Evolutionary conservation across 352 stramenopile species (phyloP), one percentile per base, ranked within the genome.

Genomic region (Globisporangium radiosum): DNA sequence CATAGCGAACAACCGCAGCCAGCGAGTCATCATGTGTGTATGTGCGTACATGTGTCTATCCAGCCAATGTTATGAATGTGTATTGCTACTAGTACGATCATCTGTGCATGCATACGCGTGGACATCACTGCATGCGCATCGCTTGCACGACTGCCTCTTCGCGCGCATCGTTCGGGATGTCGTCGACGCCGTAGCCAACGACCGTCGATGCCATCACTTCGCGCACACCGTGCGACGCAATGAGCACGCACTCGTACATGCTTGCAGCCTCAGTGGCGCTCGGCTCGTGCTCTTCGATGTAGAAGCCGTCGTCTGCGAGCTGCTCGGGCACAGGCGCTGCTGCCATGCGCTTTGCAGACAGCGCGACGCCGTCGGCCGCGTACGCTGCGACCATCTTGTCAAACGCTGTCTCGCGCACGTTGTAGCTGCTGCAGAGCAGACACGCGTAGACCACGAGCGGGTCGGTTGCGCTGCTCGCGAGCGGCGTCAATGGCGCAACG

Each of bases 391-490:
- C 50, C 53, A 94, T 70, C 33, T 78, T 80, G 37, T 90, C 84
- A 39, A 70, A 72, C 8, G 72, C 71, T 42, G 74, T 60, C 57
- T 94, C 85, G 7, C 85, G 80, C 4, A 92, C 76, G 50, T 94
- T 91, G 61, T 65, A 70, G 50, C 80, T 92, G 19, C 63, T 73
- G 53, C 85, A 94, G 5, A 94, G 54, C 57, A 89, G 64, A 42
- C 85, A 94, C 25, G 72, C 66, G 57, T 78, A 81, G 5, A 92
- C 60, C n/a, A 72, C 56, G 43, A 85, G 53, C 7, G 62, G 47
- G 10, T 78, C 70, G 8, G 71, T 54, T 9, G 56, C 47, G 39
- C 68, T 25, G 13, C 42, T 52, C 39, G 53, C 60, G 25, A 66
- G 62, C 37, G 53, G 49, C 33, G 63, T 53, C 15, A 33, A 48